Base-by-base conservation (phyloP, 2,329 filamentous ascomycete genomes). In the Xylaria polymorpha region DNA sequence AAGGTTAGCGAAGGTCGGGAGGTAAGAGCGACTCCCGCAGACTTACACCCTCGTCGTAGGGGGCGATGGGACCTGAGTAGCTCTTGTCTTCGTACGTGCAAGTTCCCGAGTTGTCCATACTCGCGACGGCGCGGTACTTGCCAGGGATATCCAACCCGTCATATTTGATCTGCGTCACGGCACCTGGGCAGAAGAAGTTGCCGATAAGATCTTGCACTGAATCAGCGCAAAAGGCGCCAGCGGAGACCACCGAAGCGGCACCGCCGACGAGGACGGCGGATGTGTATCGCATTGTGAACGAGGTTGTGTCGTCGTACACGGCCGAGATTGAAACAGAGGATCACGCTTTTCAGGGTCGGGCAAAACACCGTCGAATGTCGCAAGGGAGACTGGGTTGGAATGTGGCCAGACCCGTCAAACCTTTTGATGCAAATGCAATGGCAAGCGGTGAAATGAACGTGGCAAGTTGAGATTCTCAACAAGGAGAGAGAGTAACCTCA, bases 31-130 rank as follows among this genome's bases (percentile, higher is more conserved):
- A 37, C 2, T 18, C 39, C 20, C n/a, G 55, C 10, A 29, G 37
- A 74, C 88, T 80, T 82, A 93, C 91, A 81, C 91, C 91, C 77
- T 92, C 89, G 70, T 92, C 85, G 41, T 93, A 84, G 7, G 92
- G 92, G 35, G 90, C 86, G 61, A 93, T 81, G 48, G 86, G 82
- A 15, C 91, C 91, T 12, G 80, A 83, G 76, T 89, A 94, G 0
- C 78, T 66, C 68, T 85, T 81, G 18, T 84, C 80, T 44, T 83
- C 78, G 71, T 84, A 87, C 7, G 80, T 74, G 79, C 92, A 94
- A 22, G 82, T 75, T 48, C 86, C 87, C 58, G 80, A 76, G 18
- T 82, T 74, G 68, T 86, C 83, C 87, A 94, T 92, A 63, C 77
- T 75, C 32, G 84, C 87, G 43, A 94, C 86, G 64, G 86, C 85